Base-by-base conservation (phyloP, 768 basidiomycete genomes). In the Leccinum fibrillosum region DNA sequence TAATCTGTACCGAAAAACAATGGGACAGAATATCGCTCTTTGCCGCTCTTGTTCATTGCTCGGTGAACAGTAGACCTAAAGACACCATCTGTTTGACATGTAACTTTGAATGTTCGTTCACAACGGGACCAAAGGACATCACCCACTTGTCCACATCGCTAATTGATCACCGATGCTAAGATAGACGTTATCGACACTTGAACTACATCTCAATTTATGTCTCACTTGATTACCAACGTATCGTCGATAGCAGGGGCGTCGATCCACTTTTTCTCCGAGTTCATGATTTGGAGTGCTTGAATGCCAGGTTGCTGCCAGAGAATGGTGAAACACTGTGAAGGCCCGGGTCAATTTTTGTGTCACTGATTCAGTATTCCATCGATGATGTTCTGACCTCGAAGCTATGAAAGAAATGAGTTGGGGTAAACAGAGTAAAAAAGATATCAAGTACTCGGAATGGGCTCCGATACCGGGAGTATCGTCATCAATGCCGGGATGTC, bases 1-100 rank as follows among this genome's bases (percentile, higher is more conserved):
- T 94, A 93, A 69, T 95, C 91, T 12, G 86, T 88, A 2, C 94
- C 94, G 61, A 94, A 94, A 75, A 97, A 96, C 28, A 94, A 76
- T 0, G 94, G 93, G 19, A 94, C 90, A 0, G 90, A 92, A 70
- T 91, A 94, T 25, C 94, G 81, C 21, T 78, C 75, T 32, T 78
- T 74, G 5, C 90, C 89, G 23, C 83, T 85, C 45, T 84, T 78
- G 64, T 94, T 94, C 62, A 92, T 80, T 2, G 88, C 94, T 44
- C 94, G 84, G 72, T 98, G 94, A 1, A 89, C 79, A 0, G 93
- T 95, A 0, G 91, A 94, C 64, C 90, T 92, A 81, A 94, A 95
- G 35, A 93, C 78, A 65, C 90, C 92, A 64, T 95, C 91, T 95
- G 32, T 51, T 21, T 8, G 48, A 39, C 13, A 25, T 23, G 23